These are phyloP conservation scores for Amanita brunnescens DNA, from an alignment of 768 basidiomycete genomes.

Conservation along the genomic window DNA sequence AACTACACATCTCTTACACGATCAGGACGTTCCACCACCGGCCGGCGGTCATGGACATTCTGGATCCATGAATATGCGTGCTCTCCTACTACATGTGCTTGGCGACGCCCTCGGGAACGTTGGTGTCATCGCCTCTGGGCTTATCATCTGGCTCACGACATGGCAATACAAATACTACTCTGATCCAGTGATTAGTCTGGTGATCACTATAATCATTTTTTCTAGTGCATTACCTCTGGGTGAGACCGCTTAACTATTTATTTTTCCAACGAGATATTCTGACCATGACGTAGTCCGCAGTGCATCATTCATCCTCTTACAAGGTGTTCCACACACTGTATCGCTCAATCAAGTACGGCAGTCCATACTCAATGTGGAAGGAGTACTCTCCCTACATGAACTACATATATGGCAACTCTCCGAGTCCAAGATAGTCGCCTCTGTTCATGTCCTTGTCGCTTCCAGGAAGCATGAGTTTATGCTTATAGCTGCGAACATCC, in stretches of 20 bases:
- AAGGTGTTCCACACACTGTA: constrained; percentile 86
- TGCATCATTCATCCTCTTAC: constrained; percentile 90
- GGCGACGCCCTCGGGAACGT: constrained; percentile 98
- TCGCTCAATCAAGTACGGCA: constrained; percentile 82
- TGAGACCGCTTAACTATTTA: constrained; percentile 24
- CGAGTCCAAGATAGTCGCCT: constrained; percentile 90
- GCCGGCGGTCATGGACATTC: constrained; percentile 12
- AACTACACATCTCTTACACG: constrained; percentile 36
- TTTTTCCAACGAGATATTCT: neutral
- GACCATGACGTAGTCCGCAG: constrained; percentile 54
- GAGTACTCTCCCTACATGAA: constrained; percentile 85
- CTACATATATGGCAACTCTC: constrained; percentile 97
- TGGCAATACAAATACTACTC: constrained; percentile 87
- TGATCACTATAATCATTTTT: constrained; percentile 96
- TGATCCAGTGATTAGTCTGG: constrained; percentile 86
- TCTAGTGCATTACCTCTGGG: constrained; percentile 89
- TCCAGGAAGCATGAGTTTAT: constrained; percentile 83
- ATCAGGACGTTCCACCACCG: constrained; percentile 7
- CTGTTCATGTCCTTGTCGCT: constrained; percentile 88
- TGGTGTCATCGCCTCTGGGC: constrained; percentile 91
- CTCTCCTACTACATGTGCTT: constrained; percentile 86
- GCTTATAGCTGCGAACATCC: constrained; percentile 77
- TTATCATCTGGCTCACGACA: constrained; percentile 85
- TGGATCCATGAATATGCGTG: constrained; percentile 96
- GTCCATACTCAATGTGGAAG: constrained; percentile 76